Base-by-base conservation (phyloP, 306 rosid genomes). In the Lupinus albus region DNA sequence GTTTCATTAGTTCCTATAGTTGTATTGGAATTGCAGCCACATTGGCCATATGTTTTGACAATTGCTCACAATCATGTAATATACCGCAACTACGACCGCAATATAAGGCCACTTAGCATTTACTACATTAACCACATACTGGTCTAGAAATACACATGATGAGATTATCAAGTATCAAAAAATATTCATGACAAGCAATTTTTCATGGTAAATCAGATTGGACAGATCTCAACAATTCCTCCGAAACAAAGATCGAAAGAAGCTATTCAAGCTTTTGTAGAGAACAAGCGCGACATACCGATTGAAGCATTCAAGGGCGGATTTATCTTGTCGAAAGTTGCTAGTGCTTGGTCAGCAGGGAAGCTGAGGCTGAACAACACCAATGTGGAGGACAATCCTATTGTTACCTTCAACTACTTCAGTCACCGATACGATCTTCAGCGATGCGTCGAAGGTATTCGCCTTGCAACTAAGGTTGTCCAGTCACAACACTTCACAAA, bases 341-440 rank as follows among this genome's bases (percentile, higher is more conserved):
- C 87, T 10, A 67, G 51, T 38, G 88, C 98, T 11, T 48, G 86
- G 58, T 93, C 98, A 11, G 74, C 79, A 38, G 98, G 98, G 36
- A 84, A 89, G 16, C 89, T 93, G 68, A 75, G 20, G 32, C 70
- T 93, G 74, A 35, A 5, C 53, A 88, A 79, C 82, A 81, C 91
- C 70, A 85, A 92, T 33, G 85, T 83, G 10, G 81, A 86, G 10
- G 97, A 87, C 57, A 93, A 93, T 72, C 98, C 98, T 39, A 50
- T 74, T 1, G 81, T 93, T 28, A 86, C 96, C 65, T 93, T 93
- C 97, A 93, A 93, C 82, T 93, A 93, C 84, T 89, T 89, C 84
- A 84, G 64, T 47, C 94, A 89, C 72, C 97, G 95, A 0, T 54
- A 68, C 18, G 98, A 93, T 82, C 83, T 93, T 50, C 67, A 78